Base-by-base conservation (phyloP, 495 filamentous ascomycete species). In the Lasiosphaeris hirsuta region DNA sequence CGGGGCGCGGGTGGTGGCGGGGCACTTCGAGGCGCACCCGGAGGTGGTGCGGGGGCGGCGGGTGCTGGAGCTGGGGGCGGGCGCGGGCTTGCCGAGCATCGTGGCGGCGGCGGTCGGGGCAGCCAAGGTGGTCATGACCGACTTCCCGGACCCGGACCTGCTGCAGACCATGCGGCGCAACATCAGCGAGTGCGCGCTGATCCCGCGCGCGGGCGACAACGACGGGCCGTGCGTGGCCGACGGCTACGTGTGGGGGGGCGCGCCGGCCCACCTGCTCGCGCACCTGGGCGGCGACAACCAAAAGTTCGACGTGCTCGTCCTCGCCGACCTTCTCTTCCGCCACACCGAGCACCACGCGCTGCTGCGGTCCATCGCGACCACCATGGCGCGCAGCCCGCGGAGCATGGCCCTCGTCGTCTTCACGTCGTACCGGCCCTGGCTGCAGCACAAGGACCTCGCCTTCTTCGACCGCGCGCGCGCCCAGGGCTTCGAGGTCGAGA, bases 371-470 rank as follows among this genome's bases (percentile, higher is more conserved):
- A 81, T 96, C 54, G 72, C 81, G 59, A 52, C 73, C 61, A 87
- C 86, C 3, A 68, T 94, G 54, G 81, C 78, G 58, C 77, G 75
- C 41, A 64, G 71, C 7, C 55, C 61, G n/a, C 71, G 76, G 11
- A 80, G 87, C 14, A 79, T 75, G 43, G 92, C 91, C 1, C 73
- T 90, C 62, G 92, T 96, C 11, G 94, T 96, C 63, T 97, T 97
- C 70, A 95, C 91, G 0, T 90, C 89, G 1, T 95, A 97, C 74
- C 78, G 94, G 58, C 92, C 93, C 1, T 96, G 92, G 92, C 72
- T 96, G 61, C 75, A 88, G 58, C 81, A 89, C 52, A 86, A 88
- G 70, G 94, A 96, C 61, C 76, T 96, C 66, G 80, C 76, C 6
- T 96, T 97, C 74, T 96, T 97, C 65, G 86, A 90, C 19, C 63